Conservation (phyloP, 2,329 filamentous ascomycete genomes). For the Fusarium humuli region DNA sequence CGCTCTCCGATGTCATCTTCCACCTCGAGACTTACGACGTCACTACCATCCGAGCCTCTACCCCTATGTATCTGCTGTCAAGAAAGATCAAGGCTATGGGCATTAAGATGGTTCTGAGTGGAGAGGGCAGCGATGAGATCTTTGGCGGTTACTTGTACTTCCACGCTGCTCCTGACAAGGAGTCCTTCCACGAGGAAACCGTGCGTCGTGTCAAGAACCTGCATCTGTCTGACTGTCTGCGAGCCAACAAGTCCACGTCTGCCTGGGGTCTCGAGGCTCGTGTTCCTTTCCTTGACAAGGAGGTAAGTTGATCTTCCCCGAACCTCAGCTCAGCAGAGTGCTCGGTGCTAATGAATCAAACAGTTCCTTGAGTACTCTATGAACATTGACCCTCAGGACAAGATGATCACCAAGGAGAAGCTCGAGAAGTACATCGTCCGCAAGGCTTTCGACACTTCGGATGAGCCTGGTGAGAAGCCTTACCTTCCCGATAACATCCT, state of each 20-base stretch:
- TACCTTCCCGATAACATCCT: slow-evolving; percentile 98
- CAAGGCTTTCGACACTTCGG: slow-evolving; percentile 94
- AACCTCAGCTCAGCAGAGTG: neutral
- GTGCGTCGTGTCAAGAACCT: slow-evolving; percentile 96
- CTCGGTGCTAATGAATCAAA: slow-evolving; percentile 36
- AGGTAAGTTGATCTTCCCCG: slow-evolving; percentile 59
- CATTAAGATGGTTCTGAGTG: slow-evolving; percentile 98
- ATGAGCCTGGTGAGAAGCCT: slow-evolving; percentile 81
- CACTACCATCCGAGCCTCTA: slow-evolving; percentile 97
- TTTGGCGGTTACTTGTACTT: slow-evolving; percentile 99
- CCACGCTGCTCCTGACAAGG: slow-evolving; percentile 90
- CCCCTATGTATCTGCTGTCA: slow-evolving; percentile 97
- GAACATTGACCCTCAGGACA: slow-evolving; percentile 93
- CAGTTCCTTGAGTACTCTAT: slow-evolving; percentile 91
- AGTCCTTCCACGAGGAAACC: slow-evolving; percentile 95
- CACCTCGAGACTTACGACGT: slow-evolving; percentile 98
- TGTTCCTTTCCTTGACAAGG: slow-evolving; percentile 97
- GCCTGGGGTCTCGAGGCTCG: slow-evolving; percentile 98
- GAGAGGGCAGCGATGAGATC: slow-evolving; percentile 97
- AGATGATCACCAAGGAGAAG: slow-evolving; percentile 90
- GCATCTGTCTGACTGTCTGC: slow-evolving; percentile 93
- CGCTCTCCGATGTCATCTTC: slow-evolving; percentile 96
- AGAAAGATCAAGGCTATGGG: slow-evolving; percentile 99
- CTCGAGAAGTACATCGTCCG: slow-evolving; percentile 99
- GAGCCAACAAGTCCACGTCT: slow-evolving; percentile 98